Base-by-base conservation (phyloP, 2,329 filamentous ascomycete genomes). In the Didymella sp. region DNA sequence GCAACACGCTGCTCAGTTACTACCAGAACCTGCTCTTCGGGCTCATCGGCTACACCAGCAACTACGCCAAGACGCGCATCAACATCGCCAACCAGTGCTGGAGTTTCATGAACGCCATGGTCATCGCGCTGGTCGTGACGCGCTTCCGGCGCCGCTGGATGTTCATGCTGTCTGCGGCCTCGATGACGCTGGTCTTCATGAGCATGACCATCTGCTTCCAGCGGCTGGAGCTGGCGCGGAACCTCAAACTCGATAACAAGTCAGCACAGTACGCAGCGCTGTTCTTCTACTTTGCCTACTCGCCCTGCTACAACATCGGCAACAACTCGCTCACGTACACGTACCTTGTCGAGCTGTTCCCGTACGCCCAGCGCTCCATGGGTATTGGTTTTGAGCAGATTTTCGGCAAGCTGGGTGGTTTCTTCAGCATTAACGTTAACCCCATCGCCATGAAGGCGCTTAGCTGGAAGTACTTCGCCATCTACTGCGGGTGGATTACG, bases 251-350 rank as follows among this genome's bases (percentile, higher is more conserved):
- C 24, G 71, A 67, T 6, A 74, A 75, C 22, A 72, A 73, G 11
- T 61, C 74, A 21, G 76, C 78, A 30, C 62, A 66, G 15, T 74
- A 78, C 22, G 75, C 78, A 3, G 77, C 77, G 33, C 64, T 87
- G 28, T 82, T 87, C 72, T 88, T 86, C 73, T 85, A 85, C 63
- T 88, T 86, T 60, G 76, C 79, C 4, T 88, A 87, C 70, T 80
- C 80, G 9, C 84, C 85, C 3, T 68, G 62, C 58, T 89, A 88
- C 70, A 88, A 88, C 63, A 79, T 88, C 46, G 86, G 85, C n/a
- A 87, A 87, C 71, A 89, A 88, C 67, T 84, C 86, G 13, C 76
- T 89, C 51, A 87, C 85, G 0, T 87, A 87, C 72, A 87, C 83
- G 13, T 86, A 84, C 70, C 77, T 87, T 4, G 76, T 87, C 21